Evolutionary conservation across 2,329 filamentous ascomycete genomes (phyloP), one percentile per base, ranked within the genome.

Genomic region (Epichloe festucae): DNA sequence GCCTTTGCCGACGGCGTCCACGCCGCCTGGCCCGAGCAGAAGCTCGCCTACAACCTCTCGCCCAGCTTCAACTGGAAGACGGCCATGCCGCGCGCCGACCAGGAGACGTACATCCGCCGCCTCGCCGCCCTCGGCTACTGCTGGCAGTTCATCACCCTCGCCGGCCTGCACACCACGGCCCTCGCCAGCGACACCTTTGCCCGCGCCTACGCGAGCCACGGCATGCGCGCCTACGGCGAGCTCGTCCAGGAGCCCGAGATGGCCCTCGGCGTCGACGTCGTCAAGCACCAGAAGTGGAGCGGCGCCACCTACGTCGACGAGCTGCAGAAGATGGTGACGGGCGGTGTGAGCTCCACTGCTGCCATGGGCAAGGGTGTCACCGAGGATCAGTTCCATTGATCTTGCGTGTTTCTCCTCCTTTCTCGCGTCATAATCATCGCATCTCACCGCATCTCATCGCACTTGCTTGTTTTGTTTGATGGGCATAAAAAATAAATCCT

Each of bases 81-180:
- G 53, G 93, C 91, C 62, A 96, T 96, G 90, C 78, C 88, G 44
- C 82, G 86, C 58, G 77, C 79, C 50, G 91, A 97, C 68, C 93
- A 98, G 73, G 89, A 95, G 74, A 98, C 93, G 19, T 98, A 97
- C 74, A 98, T 98, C 74, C 76, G 83, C 56, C 87, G 93, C 42
- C 85, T 98, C 41, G 89, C 84, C 55, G 64, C 74, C 56, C 80
- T 98, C 47, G 93, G 93, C 56, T 98, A 98, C 80, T 95, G 89
- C 81, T 98, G 93, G 93, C 93, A 98, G 71, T 98, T 98, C 77
- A 98, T 98, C 75, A 98, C 93, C n/a, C 81, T 98, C 46, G 93
- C 91, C 5, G 93, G 93, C 59, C 78, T 98, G 65, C 93, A 98
- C 76, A 95, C 89, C 56, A 96, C 89, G 4, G 93, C 91, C 39